Base-by-base conservation (phyloP, 2,329 filamentous ascomycete species). In the Beauveria scarabaeidicola region DNA sequence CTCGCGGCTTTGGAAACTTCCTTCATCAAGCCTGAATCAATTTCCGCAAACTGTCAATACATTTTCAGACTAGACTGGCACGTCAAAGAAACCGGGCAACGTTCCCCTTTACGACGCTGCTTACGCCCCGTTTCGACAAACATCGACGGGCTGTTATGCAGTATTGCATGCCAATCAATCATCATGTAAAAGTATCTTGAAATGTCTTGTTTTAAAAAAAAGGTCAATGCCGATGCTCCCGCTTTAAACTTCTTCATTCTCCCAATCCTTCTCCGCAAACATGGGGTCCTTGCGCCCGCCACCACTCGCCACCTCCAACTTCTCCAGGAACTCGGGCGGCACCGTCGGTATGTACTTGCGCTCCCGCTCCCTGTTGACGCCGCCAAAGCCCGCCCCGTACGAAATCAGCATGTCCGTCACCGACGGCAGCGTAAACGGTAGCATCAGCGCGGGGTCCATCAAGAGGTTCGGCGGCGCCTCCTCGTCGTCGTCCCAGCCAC, bases 341-440 rank as follows among this genome's bases (percentile, higher is more conserved):
- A 99, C 90, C 0, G 90, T 96, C 2, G 94, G 94, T 50, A 96
- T 95, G 72, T 99, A 99, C 75, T 96, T 96, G 65, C 91, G 82
- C 73, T 95, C 94, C 60, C 91, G 82, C 74, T 97, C 94, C 63
- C 89, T 83, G 75, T 99, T 96, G 51, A 94, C 78, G 0, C 94
- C 94, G 5, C 94, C 94, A 68, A 97, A 94, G 0, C 94, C 94
- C 13, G 94, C 92, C 0, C 94, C 94, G 68, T 95, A 99, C 65
- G 87, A 93, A 52, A 99, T 85, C 52, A 97, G 81, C 94, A 99
- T 99, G 72, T 99, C 94, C 27, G 92, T 97, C 60, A 91, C 94
- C 1, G 93, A 96, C 1, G 94, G 94, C 29, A 99, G 78, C n/a
- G 89, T 88, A 71, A 99, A 99, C 0, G 94, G 94, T 27, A 99